These are phyloP conservation scores for Rhizopus sp. DNA, from an alignment of 371 early-diverging fungal genomes.

Conservation along the genomic window DNA sequence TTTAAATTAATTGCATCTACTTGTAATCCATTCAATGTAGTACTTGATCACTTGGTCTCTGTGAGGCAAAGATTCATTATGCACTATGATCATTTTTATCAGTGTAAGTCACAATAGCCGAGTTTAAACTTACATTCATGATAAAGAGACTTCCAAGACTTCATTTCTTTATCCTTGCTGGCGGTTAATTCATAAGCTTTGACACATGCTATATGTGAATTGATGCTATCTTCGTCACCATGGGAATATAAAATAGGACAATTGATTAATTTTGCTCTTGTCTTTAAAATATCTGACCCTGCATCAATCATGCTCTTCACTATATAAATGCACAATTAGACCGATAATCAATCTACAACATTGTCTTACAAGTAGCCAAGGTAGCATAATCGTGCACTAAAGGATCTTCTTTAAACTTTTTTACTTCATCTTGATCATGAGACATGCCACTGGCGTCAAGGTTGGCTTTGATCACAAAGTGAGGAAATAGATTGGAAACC, in stretches of 20 bases:
- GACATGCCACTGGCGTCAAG: conserved; percentile 47
- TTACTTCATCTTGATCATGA: conserved; percentile 48
- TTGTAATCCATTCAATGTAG: conserved; percentile 57
- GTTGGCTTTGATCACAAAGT: conserved; percentile 41
- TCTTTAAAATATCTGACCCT: conserved; percentile 27
- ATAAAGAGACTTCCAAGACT: conserved; percentile 47
- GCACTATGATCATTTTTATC: conserved; percentile 28
- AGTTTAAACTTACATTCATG: conserved; percentile 50
- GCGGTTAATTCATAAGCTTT: conserved; percentile 43
- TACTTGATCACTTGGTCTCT: conserved; percentile 49
- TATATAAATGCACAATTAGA: conserved; percentile 5
- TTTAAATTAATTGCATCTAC: conserved; percentile 18
- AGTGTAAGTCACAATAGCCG: neutral
- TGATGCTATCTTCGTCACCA: conserved; percentile 54
- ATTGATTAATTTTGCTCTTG: conserved; percentile 22
- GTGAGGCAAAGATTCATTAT: conserved; percentile 49
- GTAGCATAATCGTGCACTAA: conserved; percentile 53
- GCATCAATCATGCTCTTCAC: conserved; percentile 40
- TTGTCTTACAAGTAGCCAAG: conserved; percentile 38
- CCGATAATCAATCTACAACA: neutral
- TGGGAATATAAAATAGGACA: conserved; percentile 50
- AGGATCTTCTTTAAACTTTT: conserved; percentile 54
- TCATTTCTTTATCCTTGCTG: conserved; percentile 51
- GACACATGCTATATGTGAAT: conserved; percentile 33
- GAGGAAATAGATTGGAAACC: conserved; percentile 46